Conservation (phyloP, 2,329 filamentous ascomycete genomes). For the Xylariaceae sp. region DNA sequence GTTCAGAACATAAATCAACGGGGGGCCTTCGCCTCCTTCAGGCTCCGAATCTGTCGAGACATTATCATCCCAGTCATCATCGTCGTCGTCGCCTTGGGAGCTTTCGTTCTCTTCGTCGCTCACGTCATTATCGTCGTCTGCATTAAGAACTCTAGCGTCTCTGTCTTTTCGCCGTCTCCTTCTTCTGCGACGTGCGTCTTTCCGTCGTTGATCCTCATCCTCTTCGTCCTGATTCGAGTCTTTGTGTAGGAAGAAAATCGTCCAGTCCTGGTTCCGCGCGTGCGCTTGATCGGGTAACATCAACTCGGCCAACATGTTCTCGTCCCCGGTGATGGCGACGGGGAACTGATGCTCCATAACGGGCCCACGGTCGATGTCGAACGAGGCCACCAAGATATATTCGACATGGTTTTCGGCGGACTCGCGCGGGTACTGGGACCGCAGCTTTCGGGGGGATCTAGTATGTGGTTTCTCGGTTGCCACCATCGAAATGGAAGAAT, state of each 20-base stretch:
- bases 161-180: slow-evolving; percentile 53
- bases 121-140: slow-evolving; percentile 45
- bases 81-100: slow-evolving; percentile 47
- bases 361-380: slow-evolving; percentile 92
- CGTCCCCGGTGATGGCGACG: slow-evolving; percentile 89
- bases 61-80: slow-evolving; percentile 46
- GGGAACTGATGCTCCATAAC: slow-evolving; percentile 99
- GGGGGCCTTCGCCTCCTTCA: slow-evolving; percentile 76
- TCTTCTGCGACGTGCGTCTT: slow-evolving; percentile 49
- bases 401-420: slow-evolving; percentile 90
- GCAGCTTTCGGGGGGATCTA: slow-evolving; percentile 55
- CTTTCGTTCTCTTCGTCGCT: slow-evolving; percentile 49
- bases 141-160: slow-evolving; percentile 47
- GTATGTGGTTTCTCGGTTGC: slow-evolving; percentile 50
- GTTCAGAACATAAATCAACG: slow-evolving; percentile 94
- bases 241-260: slow-evolving; percentile 97
- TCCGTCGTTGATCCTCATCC: slow-evolving; percentile 63
- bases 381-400: slow-evolving; percentile 95
- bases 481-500: slow-evolving; percentile 57
- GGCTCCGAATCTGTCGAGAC: slow-evolving; percentile 58
- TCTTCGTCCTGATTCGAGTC: slow-evolving; percentile 84
- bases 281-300: slow-evolving; percentile 98
- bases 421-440: slow-evolving; percentile 73
- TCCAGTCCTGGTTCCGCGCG: slow-evolving; percentile 95
- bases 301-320: slow-evolving; percentile 96